Evolutionary conservation across 441 rosid genomes (phyloP).

Genomic region (Aquilaria agallochum): DNA sequence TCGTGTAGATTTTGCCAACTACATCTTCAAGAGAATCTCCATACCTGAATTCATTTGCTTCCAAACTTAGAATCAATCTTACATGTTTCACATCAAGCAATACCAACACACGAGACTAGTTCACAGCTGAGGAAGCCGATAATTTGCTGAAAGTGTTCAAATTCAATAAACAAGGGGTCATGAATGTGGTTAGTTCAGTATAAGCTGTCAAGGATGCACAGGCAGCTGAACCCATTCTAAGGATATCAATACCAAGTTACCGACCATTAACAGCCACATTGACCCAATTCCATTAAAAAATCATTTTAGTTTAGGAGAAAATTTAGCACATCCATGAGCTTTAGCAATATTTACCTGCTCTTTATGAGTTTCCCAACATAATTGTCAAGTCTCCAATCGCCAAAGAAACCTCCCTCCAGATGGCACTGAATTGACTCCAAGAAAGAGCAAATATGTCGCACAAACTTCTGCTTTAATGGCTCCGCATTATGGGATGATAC

Average conservation of each 20-base stretch:
- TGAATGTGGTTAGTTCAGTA: too few species aligned
- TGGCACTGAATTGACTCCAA: constrained; percentile 76
- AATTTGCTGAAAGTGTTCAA: too few species aligned
- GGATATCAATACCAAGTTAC: too few species aligned
- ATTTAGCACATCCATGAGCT: not conserved
- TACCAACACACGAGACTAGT: too few species aligned
- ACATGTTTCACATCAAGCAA: constrained; percentile 8
- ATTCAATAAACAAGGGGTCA: too few species aligned
- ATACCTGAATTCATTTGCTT: constrained; percentile 48
- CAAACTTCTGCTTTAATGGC: constrained; percentile 59
- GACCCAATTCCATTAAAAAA: not conserved
- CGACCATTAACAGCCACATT: not conserved
- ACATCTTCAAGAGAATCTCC: constrained; percentile 51
- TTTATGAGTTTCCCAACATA: constrained; percentile 72
- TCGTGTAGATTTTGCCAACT: constrained; percentile 60
- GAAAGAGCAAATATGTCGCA: constrained; percentile 71
- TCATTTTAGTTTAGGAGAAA: too few species aligned
- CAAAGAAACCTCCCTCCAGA: constrained; percentile 83
- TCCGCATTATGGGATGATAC: constrained; percentile 40
- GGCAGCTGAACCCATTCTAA: too few species aligned
- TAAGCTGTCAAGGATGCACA: too few species aligned
- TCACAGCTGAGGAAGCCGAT: too few species aligned
- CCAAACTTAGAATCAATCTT: not conserved
- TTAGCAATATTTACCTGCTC: constrained; percentile 39
- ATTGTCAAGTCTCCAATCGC: constrained; percentile 87